Evolutionary conservation across 1,284 basidiomycete species (phyloP), one percentile per base, ranked within the genome.

Genomic region (Papiliotrema terrestris): DNA sequence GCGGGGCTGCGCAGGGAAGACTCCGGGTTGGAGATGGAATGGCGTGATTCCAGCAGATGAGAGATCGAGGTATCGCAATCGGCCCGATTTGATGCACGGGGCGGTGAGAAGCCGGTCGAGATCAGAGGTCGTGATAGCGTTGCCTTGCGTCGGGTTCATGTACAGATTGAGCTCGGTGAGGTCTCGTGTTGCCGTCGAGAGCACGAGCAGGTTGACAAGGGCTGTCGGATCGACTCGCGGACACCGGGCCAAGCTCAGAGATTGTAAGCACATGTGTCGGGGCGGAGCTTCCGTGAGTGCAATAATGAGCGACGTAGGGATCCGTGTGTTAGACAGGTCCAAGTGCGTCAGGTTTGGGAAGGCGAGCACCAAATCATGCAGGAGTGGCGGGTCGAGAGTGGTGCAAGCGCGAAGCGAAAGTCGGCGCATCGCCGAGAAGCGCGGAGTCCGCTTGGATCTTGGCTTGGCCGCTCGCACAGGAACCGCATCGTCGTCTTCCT

Each of bases 241-340:
- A 79, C 94, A 98, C 11, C 92, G 84, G 11, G 89, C 89, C n/a
- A 98, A 80, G 8, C 89, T 88, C 45, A 98, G 83, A 0, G 89
- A 88, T 60, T 84, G 82, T 29, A 98, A 81, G 32, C 83, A 84
- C 62, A 88, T 75, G 35, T 83, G 84, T 5, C 79, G 63, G 1
- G 73, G 71, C 9, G 68, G 62, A 4, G 85, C 86, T 44, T 82
- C 74, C 3, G 84, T 86, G 15, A 78, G 62, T 9, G 62, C 58
- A 22, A 55, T 46, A 35, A 78, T 61, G 8, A 73, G 69, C 1
- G 65, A 84, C 2, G 90, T 84, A 1, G 86, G 84, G 29, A 86
- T 84, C 22, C 91, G 87, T 17, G 96, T 82, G 45, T 78, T 74
- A 3, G 79, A 79, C 42, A 83, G 68, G 62, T 83, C 80, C 53